Evolutionary conservation across 805 yeast genomes (phyloP), one percentile per base, ranked within the genome.

Genomic region (Wickerhamomyces rabaulensis): DNA sequence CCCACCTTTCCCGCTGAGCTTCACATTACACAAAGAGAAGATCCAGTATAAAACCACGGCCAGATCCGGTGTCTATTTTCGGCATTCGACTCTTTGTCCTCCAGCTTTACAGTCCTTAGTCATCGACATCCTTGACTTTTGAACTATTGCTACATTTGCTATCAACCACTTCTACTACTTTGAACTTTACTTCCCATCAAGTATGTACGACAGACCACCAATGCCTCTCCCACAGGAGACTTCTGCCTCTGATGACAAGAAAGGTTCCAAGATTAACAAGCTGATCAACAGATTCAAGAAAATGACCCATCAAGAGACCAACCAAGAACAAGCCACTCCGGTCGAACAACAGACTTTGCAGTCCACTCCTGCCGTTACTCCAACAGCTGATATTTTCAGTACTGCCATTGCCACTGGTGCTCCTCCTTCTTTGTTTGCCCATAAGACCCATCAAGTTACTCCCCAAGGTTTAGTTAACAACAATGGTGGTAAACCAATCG

Each of bases 401-500:
- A 52, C 57, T 0, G 69, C 77, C 44, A 69, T 80, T 42, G 63
- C 76, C 3, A 61, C 66, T 2, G 63, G 58, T 10, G 71, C 68
- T 21, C 84, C 84, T 3, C 67, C 73, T 17, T 50, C 65, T 2
- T 44, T 65, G n/a, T 80, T 76, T 58, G 17, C 61, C 56, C 44
- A 50, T 49, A 52, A 54, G 20, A 40, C 44, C 1, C 73, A 66
- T 42, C 58, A 54, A 23, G 55, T 63, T 19, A 26, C 54, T 17
- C 73, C 72, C 10, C 19, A 52, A 8, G 58, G 53, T 39, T 50
- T 58, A 25, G 37, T 51, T 19, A 58, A 57, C 31, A 51, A 50
- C 31, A 41, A 50, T 19, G 23, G 23, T 20, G 39, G 39, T 36
- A 50, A 50, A 9, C 83, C 89, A 1, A 71, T 83, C 25, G 82